These are phyloP conservation scores for Lathyrus oleraceus DNA, from an alignment of 306 rosid species.

Conservation along the genomic window DNA sequence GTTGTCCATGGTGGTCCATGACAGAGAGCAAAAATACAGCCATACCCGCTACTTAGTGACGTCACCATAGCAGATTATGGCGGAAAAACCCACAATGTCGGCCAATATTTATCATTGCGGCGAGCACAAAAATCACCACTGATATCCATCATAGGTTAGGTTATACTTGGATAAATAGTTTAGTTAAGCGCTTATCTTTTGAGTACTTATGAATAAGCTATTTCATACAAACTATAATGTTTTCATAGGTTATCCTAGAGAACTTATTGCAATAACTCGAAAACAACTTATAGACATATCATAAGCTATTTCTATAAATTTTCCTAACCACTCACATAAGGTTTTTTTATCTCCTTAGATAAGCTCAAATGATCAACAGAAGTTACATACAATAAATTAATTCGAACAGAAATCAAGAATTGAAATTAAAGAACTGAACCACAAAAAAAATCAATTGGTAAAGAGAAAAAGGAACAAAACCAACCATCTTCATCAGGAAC, in stretches of 20 bases:
- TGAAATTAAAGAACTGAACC: background rate
- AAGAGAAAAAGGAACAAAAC: background rate
- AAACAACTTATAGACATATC: background rate
- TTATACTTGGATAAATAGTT: background rate
- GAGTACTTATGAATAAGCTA: background rate
- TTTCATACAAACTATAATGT: background rate
- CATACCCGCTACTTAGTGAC: too few species aligned
- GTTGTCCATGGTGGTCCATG: too few species aligned
- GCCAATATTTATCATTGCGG: too few species aligned
- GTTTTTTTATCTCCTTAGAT: too few species aligned
- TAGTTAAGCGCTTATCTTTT: background rate
- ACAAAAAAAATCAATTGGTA: too few species aligned
- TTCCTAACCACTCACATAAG: too few species aligned
- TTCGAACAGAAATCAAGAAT: background rate
- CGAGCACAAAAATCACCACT: too few species aligned
- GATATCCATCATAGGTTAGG: background rate
- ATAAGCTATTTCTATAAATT: background rate
- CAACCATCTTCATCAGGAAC: conserved; percentile 88
- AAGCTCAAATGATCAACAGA: background rate
- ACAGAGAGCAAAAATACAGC: too few species aligned
- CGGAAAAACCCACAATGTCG: too few species aligned
- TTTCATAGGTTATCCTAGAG: background rate
- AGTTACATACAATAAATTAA: background rate
- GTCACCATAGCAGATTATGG: too few species aligned
- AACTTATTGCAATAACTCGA: background rate